These are phyloP conservation scores for Lecanoromycetidae sp. DNA, from an alignment of 2,329 filamentous ascomycete genomes.

Conservation along the genomic window DNA sequence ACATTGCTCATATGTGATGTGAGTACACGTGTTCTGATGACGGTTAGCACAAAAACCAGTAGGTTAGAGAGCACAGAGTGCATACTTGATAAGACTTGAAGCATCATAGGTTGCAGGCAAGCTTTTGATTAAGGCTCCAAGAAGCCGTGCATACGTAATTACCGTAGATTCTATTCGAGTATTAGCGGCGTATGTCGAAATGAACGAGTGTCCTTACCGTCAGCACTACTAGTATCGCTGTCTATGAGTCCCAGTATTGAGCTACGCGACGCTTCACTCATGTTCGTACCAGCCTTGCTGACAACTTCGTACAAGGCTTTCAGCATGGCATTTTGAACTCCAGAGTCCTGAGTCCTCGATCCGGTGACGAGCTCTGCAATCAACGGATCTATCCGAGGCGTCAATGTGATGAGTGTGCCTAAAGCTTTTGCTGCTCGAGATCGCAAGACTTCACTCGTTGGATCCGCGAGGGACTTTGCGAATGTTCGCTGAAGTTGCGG, in stretches of 20 bases:
- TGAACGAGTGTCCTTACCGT: conserved; percentile 38
- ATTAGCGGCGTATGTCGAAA: background rate
- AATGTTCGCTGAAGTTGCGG: conserved; percentile 95
- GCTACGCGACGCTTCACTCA: conserved; percentile 79
- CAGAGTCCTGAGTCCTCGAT: conserved; percentile 74
- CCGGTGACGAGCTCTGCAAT: conserved; percentile 90
- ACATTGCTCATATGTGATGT: conserved; percentile 62
- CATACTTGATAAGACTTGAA: conserved; percentile 43
- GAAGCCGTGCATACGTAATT: conserved; percentile 78
- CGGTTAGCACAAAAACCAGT: conserved; percentile 22
- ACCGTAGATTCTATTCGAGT: conserved; percentile 49
- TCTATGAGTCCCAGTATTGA: conserved; percentile 86
- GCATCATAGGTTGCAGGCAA: conserved; percentile 58
- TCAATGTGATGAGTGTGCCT: conserved; percentile 89
- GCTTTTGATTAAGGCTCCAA: conserved; percentile 82
- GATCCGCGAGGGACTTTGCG: conserved; percentile 87
- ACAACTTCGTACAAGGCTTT: conserved; percentile 94
- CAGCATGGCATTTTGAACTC: conserved; percentile 90
- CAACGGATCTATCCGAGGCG: conserved; percentile 85
- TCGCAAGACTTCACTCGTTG: conserved; percentile 77
- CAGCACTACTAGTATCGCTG: conserved; percentile 61
- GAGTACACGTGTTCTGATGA: conserved; percentile 61
- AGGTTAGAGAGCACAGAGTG: background rate
- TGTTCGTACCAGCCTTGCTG: conserved; percentile 84
- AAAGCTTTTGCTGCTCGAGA: conserved; percentile 84